Conservation (phyloP, 2,329 filamentous ascomycete genomes). For the Xylogone sp. region DNA sequence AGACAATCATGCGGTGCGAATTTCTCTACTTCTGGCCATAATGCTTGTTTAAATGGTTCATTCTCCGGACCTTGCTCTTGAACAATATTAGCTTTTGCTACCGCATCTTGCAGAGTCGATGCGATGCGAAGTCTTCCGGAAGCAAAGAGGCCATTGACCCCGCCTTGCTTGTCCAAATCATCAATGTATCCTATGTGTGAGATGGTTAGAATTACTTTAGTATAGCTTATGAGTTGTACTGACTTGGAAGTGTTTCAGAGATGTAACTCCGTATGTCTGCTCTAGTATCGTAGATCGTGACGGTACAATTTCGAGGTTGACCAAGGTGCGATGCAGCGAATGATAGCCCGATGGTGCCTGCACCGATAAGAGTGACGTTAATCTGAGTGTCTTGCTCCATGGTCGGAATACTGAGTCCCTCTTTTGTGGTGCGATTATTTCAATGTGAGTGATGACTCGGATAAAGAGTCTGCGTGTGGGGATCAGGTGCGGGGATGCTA, state of each 20-base stretch:
- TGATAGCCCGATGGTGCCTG: constrained; percentile 49
- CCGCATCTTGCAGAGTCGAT: constrained; percentile 35
- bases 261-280: constrained; percentile 42
- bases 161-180: not conserved
- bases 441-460: not conserved
- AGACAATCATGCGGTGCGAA: constrained; percentile 40
- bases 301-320: constrained; percentile 31
- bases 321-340: constrained; percentile 50
- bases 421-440: not conserved
- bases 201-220: not conserved
- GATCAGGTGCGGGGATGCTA: too few relatives aligned
- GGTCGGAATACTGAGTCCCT: not conserved
- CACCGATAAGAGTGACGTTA: constrained; percentile 33
- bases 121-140: constrained; percentile 31
- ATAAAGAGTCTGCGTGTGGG: too few relatives aligned
- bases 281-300: constrained; percentile 43
- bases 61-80: constrained; percentile 59
- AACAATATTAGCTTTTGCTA: constrained; percentile 44
- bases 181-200: not conserved
- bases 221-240: constrained; percentile 11
- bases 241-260: constrained; percentile 35
- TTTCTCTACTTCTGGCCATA: constrained; percentile 48
- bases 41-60: constrained; percentile 42
- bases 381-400: not conserved
- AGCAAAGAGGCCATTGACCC: constrained; percentile 15